Conservation (phyloP, 169 alveolate species). For the Plasmodium reichenowi region DNA sequence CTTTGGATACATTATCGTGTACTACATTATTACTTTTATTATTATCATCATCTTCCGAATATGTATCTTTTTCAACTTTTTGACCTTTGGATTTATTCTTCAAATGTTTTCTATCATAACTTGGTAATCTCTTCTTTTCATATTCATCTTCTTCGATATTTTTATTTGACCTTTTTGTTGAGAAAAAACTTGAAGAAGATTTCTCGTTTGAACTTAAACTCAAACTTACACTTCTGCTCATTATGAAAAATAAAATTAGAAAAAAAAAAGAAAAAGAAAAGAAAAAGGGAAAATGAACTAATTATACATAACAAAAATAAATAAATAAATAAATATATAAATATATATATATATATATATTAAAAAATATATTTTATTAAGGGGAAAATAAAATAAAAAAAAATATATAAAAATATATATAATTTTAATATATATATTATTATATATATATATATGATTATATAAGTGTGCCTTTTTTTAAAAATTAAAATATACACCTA, state of each 20-base stretch:
- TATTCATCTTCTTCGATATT: not conserved
- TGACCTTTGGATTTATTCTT: not conserved
- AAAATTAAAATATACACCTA: too few species aligned
- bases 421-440: too few species aligned
- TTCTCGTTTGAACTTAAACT: constrained; percentile 3
- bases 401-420: too few species aligned
- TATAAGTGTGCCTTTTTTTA: too few species aligned
- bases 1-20: not conserved
- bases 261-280: not conserved
- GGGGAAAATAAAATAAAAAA: not conserved
- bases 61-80: not conserved
- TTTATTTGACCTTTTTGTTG: not conserved
- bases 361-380: not conserved
- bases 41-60: not conserved
- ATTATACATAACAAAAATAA: not conserved
- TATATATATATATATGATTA: too few species aligned
- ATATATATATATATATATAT: constrained; percentile 1
- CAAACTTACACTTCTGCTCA: constrained; percentile 6
- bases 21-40: not conserved
- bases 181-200: not conserved
- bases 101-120: not conserved
- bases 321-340: not conserved
- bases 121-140: not conserved
- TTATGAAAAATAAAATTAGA: not conserved
- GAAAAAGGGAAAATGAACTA: not conserved